Conservation (phyloP, 1,284 basidiomycete species). For the Ceraceosorus bombacis region DNA sequence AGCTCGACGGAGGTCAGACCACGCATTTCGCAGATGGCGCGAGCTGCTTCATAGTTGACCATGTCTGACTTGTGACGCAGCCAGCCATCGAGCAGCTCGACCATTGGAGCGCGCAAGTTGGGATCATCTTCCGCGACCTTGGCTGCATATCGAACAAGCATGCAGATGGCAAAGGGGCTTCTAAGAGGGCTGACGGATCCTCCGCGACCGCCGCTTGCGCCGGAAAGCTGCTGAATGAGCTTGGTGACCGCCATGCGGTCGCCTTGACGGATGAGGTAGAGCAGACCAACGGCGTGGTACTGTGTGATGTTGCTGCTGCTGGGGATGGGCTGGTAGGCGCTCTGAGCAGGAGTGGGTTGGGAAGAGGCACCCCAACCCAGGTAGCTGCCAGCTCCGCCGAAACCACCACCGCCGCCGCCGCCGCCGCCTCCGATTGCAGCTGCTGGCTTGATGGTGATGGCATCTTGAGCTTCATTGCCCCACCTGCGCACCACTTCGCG, state of each 20-base stretch:
- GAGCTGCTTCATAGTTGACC: slow-evolving; percentile 98
- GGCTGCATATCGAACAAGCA: slow-evolving; percentile 94
- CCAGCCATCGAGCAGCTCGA: slow-evolving; percentile 89
- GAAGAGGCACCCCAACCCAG: slow-evolving; percentile 34
- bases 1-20: slow-evolving; percentile 70
- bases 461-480: slow-evolving; percentile 97
- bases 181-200: slow-evolving; percentile 69
- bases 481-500: slow-evolving; percentile 79
- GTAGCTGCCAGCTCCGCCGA: slow-evolving; percentile 53
- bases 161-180: slow-evolving; percentile 97
- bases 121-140: slow-evolving; percentile 96
- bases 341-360: slow-evolving; percentile 49
- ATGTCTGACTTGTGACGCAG: slow-evolving; percentile 98
- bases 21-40: slow-evolving; percentile 93
- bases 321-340: slow-evolving; percentile 67
- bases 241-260: slow-evolving; percentile 99
- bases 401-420: slow-evolving; percentile 24
- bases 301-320: slow-evolving; percentile 71
- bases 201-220: slow-evolving; percentile 67
- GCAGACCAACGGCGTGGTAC: slow-evolving; percentile 89
- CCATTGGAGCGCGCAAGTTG: slow-evolving; percentile 56
- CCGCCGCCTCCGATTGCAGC: slow-evolving; percentile 12
- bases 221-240: slow-evolving; percentile 81
- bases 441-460: slow-evolving; percentile 59
- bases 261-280: slow-evolving; percentile 91